Evolutionary conservation across 2,329 filamentous ascomycete genomes (phyloP), one percentile per base, ranked within the genome.

Genomic region (Fusarium phyllophilum): DNA sequence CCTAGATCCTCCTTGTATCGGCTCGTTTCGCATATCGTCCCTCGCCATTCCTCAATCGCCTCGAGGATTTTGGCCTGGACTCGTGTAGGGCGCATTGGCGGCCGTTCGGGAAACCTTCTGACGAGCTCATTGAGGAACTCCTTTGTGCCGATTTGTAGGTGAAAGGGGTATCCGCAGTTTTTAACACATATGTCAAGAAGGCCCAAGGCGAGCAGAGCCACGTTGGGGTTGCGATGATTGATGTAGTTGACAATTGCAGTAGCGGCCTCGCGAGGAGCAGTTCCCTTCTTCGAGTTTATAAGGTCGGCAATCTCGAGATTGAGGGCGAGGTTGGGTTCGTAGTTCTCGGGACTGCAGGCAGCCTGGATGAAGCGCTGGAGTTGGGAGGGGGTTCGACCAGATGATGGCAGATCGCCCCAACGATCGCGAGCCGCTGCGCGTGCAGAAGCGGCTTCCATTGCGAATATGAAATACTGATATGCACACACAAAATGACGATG

Each of bases 121-220:
- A 99, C 96, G 68, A 99, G 91, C 86, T 99, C 96, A 84, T 99
- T 99, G 78, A 99, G 91, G 79, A 99, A 99, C 80, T 99, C 96
- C 83, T 99, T 99, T 76, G 96, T 98, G 83, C 94, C 95, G 81
- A 99, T 98, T 84, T 99, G 96, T 66, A 99, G 91, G 81, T 99
- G 96, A 84, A 99, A 99, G 3, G 96, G 95, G 82, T 99, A 99
- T 78, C 96, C 96, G 88, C 96, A 99, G 85, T 99, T 99, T 87
- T 99, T 99, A 84, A 98, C 96, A 84, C 96, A 98, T 73, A 98
- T 98, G 82, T 99, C 96, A 81, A 99, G 93, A 76, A 99, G 90
- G 85, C 92, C 92, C 80, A 98, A 89, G 68, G 96, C 96, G 67
- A 98, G 89, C 75, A 99, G 86, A 70, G 95, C 93, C 76, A 99